phyloP scores from a whole-genome alignment of 2,329 filamentous ascomycete species.

The Xylaria sp. region DNA sequence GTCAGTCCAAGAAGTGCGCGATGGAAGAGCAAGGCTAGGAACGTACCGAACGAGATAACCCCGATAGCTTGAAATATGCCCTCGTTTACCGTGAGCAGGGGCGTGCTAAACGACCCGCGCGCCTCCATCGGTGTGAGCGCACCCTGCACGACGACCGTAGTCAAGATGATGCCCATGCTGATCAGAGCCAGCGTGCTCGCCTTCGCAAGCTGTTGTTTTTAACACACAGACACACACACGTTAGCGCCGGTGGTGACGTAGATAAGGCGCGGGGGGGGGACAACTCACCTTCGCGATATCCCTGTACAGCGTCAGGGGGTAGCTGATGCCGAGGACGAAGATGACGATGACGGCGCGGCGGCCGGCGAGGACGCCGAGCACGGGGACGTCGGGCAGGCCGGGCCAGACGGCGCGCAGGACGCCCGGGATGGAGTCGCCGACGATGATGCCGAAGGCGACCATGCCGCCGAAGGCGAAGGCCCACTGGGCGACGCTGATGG shows the following conservation, averaged over 20 bases:
- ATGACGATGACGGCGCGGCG: slow-evolving; percentile 84
- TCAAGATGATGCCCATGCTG: slow-evolving; percentile 88
- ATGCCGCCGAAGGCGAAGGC: slow-evolving; percentile 98
- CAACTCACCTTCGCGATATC: slow-evolving; percentile 88
- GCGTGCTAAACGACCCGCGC: slow-evolving; percentile 70
- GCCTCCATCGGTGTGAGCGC: slow-evolving; percentile 71
- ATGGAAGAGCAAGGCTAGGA: background rate
- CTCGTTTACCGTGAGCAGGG: slow-evolving; percentile 76
- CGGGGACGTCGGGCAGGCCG: slow-evolving; percentile 68
- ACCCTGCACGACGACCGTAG: slow-evolving; percentile 86
- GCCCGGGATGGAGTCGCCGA: slow-evolving; percentile 93
- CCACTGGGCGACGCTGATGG: slow-evolving; percentile 91
- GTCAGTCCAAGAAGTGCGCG: slow-evolving; percentile 37
- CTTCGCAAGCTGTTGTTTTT: slow-evolving; percentile 74
- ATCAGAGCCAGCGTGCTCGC: slow-evolving; percentile 90
- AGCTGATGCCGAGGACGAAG: slow-evolving; percentile 84
- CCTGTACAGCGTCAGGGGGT: slow-evolving; percentile 87
- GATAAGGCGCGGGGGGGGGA: background rate
- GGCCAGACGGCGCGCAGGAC: slow-evolving; percentile 85
- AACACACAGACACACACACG: slow-evolving; percentile 10
- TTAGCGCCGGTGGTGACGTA: slow-evolving; percentile 5
- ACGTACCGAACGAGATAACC: slow-evolving; percentile 92
- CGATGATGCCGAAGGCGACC: slow-evolving; percentile 97
- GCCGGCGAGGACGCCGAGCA: slow-evolving; percentile 81
- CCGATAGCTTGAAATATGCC: slow-evolving; percentile 96